Evolutionary conservation across 1,284 basidiomycete species (phyloP).

Genomic region (Entoloma clypeatum): DNA sequence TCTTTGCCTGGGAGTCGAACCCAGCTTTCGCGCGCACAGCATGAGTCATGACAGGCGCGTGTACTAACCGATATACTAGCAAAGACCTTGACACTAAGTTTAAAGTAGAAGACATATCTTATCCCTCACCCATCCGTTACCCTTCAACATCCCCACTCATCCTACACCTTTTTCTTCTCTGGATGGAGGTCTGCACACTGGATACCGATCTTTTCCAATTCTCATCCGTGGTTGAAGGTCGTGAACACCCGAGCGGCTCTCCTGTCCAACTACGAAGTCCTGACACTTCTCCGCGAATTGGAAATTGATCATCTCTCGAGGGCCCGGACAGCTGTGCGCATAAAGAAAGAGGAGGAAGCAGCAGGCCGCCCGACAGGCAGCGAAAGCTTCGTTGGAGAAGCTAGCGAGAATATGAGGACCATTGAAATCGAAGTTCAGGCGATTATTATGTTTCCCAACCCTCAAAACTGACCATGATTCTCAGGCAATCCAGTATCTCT

Average conservation of each 20-base stretch:
- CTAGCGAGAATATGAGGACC: conserved; percentile 81
- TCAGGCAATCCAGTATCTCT: conserved; percentile 81
- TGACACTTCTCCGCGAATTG: conserved; percentile 72
- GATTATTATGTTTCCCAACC: conserved; percentile 2
- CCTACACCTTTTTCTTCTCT: too few relatives aligned
- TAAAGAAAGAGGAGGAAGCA: conserved; percentile 70
- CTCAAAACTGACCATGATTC: conserved; percentile 1
- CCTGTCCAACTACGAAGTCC: conserved; percentile 84
- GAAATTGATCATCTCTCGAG: conserved; percentile 69
- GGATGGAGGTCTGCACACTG: too few relatives aligned
- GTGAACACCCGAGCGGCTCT: conserved; percentile 75
- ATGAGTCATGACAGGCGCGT: too few relatives aligned
- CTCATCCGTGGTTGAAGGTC: too few relatives aligned
- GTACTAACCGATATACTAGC: too few relatives aligned
- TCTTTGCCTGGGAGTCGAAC: too few relatives aligned
- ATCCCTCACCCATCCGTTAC: too few relatives aligned
- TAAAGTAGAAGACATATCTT: too few relatives aligned
- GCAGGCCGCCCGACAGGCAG: conserved; percentile 30
- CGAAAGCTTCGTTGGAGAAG: conserved; percentile 44
- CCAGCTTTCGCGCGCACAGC: too few relatives aligned
- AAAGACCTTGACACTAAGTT: too few relatives aligned
- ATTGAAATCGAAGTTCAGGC: conserved; percentile 86
- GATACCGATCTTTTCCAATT: too few relatives aligned
- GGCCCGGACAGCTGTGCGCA: conserved; percentile 56
- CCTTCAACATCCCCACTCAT: too few relatives aligned